Conservation (phyloP, 768 basidiomycete species). For the Clitopilus hobsonii region DNA sequence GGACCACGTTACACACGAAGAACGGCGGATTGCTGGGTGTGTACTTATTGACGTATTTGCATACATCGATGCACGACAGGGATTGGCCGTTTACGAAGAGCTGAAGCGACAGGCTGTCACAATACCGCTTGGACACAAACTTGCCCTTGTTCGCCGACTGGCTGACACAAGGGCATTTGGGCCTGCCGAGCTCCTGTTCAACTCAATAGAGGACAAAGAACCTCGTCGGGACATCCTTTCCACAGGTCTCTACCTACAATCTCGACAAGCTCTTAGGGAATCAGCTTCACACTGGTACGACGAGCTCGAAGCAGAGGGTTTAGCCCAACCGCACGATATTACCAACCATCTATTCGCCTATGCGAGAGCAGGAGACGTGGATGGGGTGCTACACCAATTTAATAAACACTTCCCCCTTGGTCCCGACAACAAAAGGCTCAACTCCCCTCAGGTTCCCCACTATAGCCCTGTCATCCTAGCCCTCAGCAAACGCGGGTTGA, state of each 20-base stretch:
- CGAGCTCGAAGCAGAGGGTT: slow-evolving; percentile 23
- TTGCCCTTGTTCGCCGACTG: slow-evolving; percentile 38
- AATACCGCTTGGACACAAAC: slow-evolving; percentile 24
- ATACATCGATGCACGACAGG: slow-evolving; percentile 26
- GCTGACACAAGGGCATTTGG: slow-evolving; percentile 31
- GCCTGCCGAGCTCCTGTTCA: slow-evolving; percentile 41
- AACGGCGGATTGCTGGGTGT: slow-evolving; percentile 28
- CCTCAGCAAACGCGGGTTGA: slow-evolving; percentile 41
- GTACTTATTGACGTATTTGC: slow-evolving; percentile 36
- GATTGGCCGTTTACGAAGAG: slow-evolving; percentile 30
- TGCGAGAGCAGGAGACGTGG: slow-evolving; percentile 38
- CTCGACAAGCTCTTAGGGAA: slow-evolving; percentile 45
- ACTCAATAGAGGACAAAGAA: slow-evolving; percentile 17
- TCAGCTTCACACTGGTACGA: slow-evolving; percentile 40
- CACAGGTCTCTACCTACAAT: slow-evolving; percentile 47
- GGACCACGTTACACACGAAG: slow-evolving; percentile 18
- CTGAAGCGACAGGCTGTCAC: slow-evolving; percentile 34
- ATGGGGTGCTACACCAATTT: slow-evolving; percentile 46
- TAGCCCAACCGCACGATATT: slow-evolving; percentile 23
- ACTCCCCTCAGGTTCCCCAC: slow-evolving; percentile 41
- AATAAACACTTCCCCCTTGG: slow-evolving; percentile 44
- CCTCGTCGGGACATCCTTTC: slow-evolving; percentile 21
- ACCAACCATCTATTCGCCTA: slow-evolving; percentile 53
- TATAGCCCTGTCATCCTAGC: slow-evolving; percentile 57
- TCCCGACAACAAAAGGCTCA: slow-evolving; percentile 20